phyloP scores from a whole-genome alignment of 257 asterid genomes.

The Forsythia suspensa region DNA sequence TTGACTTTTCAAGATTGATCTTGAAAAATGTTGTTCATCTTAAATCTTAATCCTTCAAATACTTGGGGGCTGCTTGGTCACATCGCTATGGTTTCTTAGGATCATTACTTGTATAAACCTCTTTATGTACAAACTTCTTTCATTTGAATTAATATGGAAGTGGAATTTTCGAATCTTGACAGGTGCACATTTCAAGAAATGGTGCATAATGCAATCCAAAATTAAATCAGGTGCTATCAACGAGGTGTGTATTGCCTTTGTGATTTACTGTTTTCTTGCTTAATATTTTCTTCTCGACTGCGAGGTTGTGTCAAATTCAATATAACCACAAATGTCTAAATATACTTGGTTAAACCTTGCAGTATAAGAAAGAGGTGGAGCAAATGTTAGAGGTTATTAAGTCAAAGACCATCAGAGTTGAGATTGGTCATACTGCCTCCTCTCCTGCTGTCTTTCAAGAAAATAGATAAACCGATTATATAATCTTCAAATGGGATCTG shows the following conservation, averaged over 20 bases:
- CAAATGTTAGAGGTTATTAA: conserved; percentile 59
- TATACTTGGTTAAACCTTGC: conserved; percentile 25
- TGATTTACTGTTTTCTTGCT: background rate
- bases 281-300: background rate
- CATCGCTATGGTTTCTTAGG: background rate
- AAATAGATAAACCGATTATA: conserved; percentile 9
- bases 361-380: conserved; percentile 83
- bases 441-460: conserved; percentile 31
- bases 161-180: conserved; percentile 17
- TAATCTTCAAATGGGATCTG: background rate
- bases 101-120: background rate
- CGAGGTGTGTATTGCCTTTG: conserved; percentile 52
- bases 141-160: background rate
- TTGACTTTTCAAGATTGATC: background rate
- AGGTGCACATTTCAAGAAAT: conserved; percentile 90
- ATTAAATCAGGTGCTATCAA: conserved; percentile 65
- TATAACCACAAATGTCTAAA: background rate
- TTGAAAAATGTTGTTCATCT: background rate
- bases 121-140: background rate
- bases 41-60: background rate
- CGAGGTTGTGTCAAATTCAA: background rate
- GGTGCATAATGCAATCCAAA: conserved; percentile 91
- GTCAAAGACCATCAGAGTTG: conserved; percentile 39
- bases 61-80: background rate
- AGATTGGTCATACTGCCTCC: conserved; percentile 23